Base-by-base conservation (phyloP, 306 rosid genomes). In the Delonix regia region DNA sequence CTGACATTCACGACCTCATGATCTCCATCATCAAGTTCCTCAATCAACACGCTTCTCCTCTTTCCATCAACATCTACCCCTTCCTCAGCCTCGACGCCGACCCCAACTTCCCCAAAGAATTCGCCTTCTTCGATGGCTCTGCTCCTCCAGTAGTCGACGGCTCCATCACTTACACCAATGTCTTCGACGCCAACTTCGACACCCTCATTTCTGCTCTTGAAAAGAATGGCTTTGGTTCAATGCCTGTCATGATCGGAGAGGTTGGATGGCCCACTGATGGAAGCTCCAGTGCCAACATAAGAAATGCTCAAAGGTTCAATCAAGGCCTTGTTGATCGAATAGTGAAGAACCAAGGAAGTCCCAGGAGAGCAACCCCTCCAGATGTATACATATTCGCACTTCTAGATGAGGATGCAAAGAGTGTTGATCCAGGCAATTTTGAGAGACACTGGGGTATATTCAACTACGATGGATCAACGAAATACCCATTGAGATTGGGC, bases 181-280 rank as follows among this genome's bases (percentile, higher is more conserved):
- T 93, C 7, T 73, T 93, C 9, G 99, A 95, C 49, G 99, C 99
- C 33, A 95, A 95, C 78, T 95, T 85, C 41, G 99, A 95, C 79
- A 95, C 98, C 27, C 91, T 93, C 38, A 62, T 95, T 62, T 64
- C 96, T 1, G 96, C 99, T 36, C 94, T 95, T 4, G 92, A 91
- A 53, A 91, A 92, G 52, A 95, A 80, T 24, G 97, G 96, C n/a
- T 95, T 91, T 76, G 51, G 83, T 2, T 83, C 89, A 18, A 65
- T 95, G 90, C 90, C 97, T 10, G 83, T 95, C 42, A 87, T 93
- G 13, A 83, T 95, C 33, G 99, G 99, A 10, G 98, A 95, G 64
- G 88, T 95, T 14, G 99, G 99, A 0, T 95, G 99, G 99, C 99
- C 98, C 2, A 89, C 97, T 0, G 99, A 95, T 44, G 98, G 97